Evolutionary conservation across 352 stramenopile species (phyloP), one percentile per base, ranked within the genome.

Genomic region (Globisporangium apiculatum): DNA sequence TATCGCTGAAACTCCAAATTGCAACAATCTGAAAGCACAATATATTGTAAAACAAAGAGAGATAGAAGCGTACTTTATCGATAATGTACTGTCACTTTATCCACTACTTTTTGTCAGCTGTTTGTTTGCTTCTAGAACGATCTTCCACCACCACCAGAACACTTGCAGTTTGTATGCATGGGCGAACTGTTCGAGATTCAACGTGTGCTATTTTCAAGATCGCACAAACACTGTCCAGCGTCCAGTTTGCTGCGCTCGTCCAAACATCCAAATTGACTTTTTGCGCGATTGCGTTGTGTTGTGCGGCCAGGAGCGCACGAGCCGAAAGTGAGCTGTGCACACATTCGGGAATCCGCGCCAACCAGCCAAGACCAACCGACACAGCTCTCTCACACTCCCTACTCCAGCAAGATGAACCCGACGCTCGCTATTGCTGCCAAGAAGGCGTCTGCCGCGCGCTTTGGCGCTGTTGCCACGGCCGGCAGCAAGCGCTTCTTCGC

Each of bases 401-500:
- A 31, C 48, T 42, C 8, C 18, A 35, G 36, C 35, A 82, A 55
- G 37, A 92, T 92, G 83, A 92, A 92, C 71, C 80, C 73, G 31
- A 66, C 72, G 69, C 75, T 87, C 55, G 75, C 70, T 18, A 64
- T 88, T 48, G 67, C 76, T 50, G 58, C 78, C 36, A 90, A 90
- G 75, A 87, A 88, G 71, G 77, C 76, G 59, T 56, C 71, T 18
- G 56, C 68, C 60, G 60, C 50, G 72, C 55, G 53, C 65, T 55
- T 61, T 65, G 43, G 46, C 68, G n/a, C 65, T 31, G 63, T 43
- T 43, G 40, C 40, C 7, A 43, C 48, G 37, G 48, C 75, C 50
- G 63, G 60, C 53, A 70, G 71, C 68, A 78, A 74, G 67, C 85
- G 85, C 58, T 76, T 82, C 62, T 93, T 91, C 36, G 85, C 83